A percentile compares a stretch with the other conserved stretches of the same genome.
Conservation (phyloP, 768 basidiomycete genomes). For the Leucosporidium creatinivorum region DNA sequence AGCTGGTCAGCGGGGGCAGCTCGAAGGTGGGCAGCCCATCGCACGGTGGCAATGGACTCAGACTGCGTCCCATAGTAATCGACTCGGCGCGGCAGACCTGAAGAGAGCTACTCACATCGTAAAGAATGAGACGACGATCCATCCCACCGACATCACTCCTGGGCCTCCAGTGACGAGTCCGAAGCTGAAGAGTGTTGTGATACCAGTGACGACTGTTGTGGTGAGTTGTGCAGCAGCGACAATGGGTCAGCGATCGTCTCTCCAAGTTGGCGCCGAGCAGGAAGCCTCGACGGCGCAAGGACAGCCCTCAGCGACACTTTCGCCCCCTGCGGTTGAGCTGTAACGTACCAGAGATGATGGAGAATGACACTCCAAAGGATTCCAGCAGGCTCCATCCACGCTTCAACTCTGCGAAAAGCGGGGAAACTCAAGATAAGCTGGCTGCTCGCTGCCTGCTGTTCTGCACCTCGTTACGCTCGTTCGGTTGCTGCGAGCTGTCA, state of each 20-base stretch:
- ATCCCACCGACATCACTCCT: slow-evolving; percentile 49
- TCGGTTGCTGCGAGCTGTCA: no score
- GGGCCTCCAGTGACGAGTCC: background rate
- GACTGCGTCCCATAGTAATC: no score
- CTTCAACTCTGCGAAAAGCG: slow-evolving; percentile 7
- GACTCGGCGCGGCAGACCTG: no score
- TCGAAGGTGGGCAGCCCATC: no score
- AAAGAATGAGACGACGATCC: slow-evolving; percentile 44
- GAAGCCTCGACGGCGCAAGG: background rate
- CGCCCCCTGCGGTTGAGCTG: slow-evolving; percentile 39
- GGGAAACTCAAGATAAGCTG: background rate
- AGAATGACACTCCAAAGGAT: slow-evolving; percentile 50
- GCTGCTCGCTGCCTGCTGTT: background rate
- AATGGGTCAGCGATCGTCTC: background rate
- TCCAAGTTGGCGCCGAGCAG: background rate
- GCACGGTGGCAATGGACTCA: no score
- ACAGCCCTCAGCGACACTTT: background rate
- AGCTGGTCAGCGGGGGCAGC: no score
- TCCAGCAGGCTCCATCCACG: slow-evolving; percentile 24
- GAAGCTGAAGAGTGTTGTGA: slow-evolving; percentile 55
- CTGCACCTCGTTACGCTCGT: background rate
- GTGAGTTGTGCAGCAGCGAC: background rate
- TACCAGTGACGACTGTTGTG: slow-evolving; percentile 55
- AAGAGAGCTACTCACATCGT: slow-evolving; percentile 54
- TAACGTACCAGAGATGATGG: slow-evolving; percentile 49